Evolutionary conservation across 2,329 filamentous ascomycete species (phyloP), one percentile per base, ranked within the genome.

Genomic region (Fusarium equiseti): DNA sequence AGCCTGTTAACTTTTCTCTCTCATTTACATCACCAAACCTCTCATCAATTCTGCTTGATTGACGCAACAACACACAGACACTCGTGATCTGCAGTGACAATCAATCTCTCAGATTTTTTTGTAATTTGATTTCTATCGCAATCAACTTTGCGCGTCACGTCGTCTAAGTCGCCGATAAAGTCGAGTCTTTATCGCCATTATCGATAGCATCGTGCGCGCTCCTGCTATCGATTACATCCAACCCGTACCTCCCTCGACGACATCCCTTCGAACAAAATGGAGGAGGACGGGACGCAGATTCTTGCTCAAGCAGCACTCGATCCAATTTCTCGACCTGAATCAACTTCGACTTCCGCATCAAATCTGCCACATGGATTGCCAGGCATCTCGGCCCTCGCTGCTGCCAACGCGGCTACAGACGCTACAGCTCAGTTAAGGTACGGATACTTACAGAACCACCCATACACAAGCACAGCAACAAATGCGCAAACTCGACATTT

Each of bases 251-350:
- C 10, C 52, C 24, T 49, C 31, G 43, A 52, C 31, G 15, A 63
- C 20, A 31, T 26, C n/a, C 12, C 31, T 38, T 27, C 18, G 24
- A 52, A 42, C 43, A 59, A 52, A 18, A 57, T 78, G 73, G 86
- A 87, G 83, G 85, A 87, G 74, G 85, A 87, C 70, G 81, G 79
- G 60, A 70, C 79, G 32, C 81, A 82, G 57, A 72, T 80, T 50
- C 75, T 83, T 46, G 76, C 81, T 43, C 76, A 80, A 40, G 79
- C 81, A 38, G 77, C 78, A 12, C 75, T 83, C 44, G 86, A 88
- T 67, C 80, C 83, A 20, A 83, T 86, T 63, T 86, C 86, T 31
- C 81, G 83, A 70, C 84, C 84, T 24, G 83, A 81, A 71, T 86
- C 86, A 32, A 83, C 83, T 5, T 85, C 86, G 6, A 83, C 84